Conservation (phyloP, 257 asterid genomes). For the Eustoma russellianum region DNA sequence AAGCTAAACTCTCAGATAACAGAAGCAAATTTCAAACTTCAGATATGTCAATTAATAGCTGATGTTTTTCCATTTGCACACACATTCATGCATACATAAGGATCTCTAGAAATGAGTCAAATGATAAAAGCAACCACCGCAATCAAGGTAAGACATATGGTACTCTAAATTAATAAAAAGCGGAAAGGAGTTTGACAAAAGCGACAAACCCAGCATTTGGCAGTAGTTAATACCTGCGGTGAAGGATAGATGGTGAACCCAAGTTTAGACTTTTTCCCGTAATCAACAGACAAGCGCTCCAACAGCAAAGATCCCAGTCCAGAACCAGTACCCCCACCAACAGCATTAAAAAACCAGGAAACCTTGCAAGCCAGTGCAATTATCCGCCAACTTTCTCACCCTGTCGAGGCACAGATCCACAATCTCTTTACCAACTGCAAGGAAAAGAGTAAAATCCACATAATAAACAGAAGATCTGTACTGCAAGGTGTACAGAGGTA, state of each 20-base stretch:
- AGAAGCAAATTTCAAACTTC: not conserved
- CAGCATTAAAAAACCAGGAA: conserved; percentile 82
- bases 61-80: not conserved
- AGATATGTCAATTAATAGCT: too few relatives aligned
- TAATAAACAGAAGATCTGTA: too few relatives aligned
- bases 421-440: conserved; percentile 78
- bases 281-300: conserved; percentile 80
- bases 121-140: not conserved
- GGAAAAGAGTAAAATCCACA: not conserved
- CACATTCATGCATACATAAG: too few relatives aligned
- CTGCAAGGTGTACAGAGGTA: too few relatives aligned
- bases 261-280: conserved; percentile 87
- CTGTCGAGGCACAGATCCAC: conserved; percentile 82
- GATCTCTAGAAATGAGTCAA: too few relatives aligned
- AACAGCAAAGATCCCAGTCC: conserved; percentile 80
- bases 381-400: conserved; percentile 85
- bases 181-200: not conserved
- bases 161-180: not conserved
- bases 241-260: conserved; percentile 91
- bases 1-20: not conserved
- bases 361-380: conserved; percentile 92
- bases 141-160: not conserved
- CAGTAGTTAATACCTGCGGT: conserved; percentile 40
- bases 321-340: conserved; percentile 95
- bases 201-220: not conserved